phyloP scores from a whole-genome alignment of 2,329 filamentous ascomycete genomes.

The Amauroascus verrucosus region DNA sequence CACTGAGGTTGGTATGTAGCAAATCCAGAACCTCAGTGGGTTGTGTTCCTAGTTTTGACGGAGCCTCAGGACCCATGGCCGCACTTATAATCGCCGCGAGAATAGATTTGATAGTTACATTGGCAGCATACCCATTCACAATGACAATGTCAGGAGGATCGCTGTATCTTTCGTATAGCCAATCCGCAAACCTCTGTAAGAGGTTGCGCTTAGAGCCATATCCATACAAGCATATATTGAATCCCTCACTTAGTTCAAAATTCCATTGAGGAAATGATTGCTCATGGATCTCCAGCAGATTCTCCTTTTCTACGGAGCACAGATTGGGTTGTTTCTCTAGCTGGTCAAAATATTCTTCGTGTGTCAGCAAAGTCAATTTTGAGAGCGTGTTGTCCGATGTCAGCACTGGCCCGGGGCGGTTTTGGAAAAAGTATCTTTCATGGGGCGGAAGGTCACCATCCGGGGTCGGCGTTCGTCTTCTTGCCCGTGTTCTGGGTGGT shows the following conservation, averaged over 20 bases:
- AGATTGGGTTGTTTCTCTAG: constrained; percentile 55
- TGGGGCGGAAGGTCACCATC: constrained; percentile 74
- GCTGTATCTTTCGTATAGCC: constrained; percentile 45
- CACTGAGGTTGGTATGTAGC: constrained; percentile 52
- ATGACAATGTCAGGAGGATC: constrained; percentile 55
- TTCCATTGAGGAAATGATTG: constrained; percentile 83
- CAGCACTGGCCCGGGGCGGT: constrained; percentile 66
- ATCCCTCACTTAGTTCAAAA: constrained; percentile 78
- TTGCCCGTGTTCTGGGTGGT: constrained; percentile 46
- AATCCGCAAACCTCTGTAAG: constrained; percentile 62
- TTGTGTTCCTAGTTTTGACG: constrained; percentile 50
- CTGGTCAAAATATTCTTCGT: constrained; percentile 79
- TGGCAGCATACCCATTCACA: constrained; percentile 66
- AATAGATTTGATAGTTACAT: constrained; percentile 37
- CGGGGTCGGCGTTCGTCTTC: constrained; percentile 64
- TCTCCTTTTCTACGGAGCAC: constrained; percentile 59
- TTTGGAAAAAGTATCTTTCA: constrained; percentile 89
- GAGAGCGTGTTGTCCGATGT: constrained; percentile 80
- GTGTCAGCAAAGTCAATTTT: constrained; percentile 64
- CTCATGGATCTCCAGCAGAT: constrained; percentile 63
- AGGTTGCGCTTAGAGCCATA: constrained; percentile 80
- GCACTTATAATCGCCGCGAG: constrained; percentile 54
- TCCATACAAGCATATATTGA: constrained; percentile 83
- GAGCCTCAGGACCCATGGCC: constrained; percentile 38
- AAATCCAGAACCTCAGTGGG: constrained; percentile 58